Percentiles rank a stretch among this genome's conserved stretches.
Conservation (phyloP, 768 basidiomycete genomes). For the Leccinum rimulosum region DNA sequence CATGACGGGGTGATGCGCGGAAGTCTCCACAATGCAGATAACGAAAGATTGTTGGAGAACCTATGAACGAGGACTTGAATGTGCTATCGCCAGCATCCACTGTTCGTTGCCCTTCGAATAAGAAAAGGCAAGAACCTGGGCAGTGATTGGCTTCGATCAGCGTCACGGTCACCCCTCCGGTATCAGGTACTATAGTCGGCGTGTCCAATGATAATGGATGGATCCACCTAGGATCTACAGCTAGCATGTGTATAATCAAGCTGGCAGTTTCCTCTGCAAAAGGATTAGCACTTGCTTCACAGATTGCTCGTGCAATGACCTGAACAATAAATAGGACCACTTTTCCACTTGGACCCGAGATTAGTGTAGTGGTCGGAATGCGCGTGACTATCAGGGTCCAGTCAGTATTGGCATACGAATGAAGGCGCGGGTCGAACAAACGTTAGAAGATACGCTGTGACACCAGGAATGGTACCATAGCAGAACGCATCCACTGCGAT, state of each 20-base stretch:
- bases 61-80: slow-evolving; percentile 69
- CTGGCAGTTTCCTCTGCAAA: slow-evolving; percentile 75
- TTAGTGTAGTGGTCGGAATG: slow-evolving; percentile 98
- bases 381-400: slow-evolving; percentile 63
- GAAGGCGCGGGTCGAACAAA: slow-evolving; percentile 29
- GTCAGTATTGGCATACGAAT: slow-evolving; percentile 8
- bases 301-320: slow-evolving; percentile 24
- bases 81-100: slow-evolving; percentile 82
- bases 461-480: slow-evolving; percentile 86
- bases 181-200: slow-evolving; percentile 72
- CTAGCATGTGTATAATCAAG: slow-evolving; percentile 87
- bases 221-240: slow-evolving; percentile 88
- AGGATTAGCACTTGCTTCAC: not conserved
- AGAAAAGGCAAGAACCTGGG: slow-evolving; percentile 92
- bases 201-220: slow-evolving; percentile 80
- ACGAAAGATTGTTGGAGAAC: slow-evolving; percentile 67
- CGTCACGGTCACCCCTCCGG: slow-evolving; percentile 84
- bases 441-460: slow-evolving; percentile 93
- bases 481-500: slow-evolving; percentile 97
- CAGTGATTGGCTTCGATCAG: slow-evolving; percentile 99
- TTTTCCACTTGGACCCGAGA: slow-evolving; percentile 82
- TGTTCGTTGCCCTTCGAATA: slow-evolving; percentile 92
- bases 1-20: slow-evolving; percentile 84
- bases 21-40: slow-evolving; percentile 97
- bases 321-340: slow-evolving; percentile 95